A percentile compares a stretch with the other conserved stretches of the same genome.
phyloP scores from a whole-genome alignment of 1,284 basidiomycete genomes.

The Cryptococcus sp. region DNA sequence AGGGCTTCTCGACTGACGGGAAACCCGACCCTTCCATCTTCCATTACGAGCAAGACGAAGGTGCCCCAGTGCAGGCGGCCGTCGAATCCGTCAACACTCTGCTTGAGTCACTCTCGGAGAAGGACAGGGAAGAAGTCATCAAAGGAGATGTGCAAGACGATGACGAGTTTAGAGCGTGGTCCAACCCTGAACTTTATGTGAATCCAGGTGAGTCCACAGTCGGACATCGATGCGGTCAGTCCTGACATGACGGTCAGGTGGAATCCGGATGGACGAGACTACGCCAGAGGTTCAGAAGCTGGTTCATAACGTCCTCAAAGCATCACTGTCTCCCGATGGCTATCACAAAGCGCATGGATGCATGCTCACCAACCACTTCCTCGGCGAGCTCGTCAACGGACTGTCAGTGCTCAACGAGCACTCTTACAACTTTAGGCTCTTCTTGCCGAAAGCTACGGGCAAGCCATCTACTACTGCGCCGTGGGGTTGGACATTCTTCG shows the following conservation, averaged over 20 bases:
- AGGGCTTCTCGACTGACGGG: conserved; percentile 41
- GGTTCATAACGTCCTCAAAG: conserved; percentile 38
- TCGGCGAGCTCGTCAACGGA: conserved; percentile 47
- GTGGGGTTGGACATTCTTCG: conserved; percentile 50
- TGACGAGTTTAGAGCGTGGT: conserved; percentile 45
- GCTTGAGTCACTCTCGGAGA: conserved; percentile 20
- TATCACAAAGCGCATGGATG: conserved; percentile 46
- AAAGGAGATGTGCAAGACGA: conserved; percentile 38
- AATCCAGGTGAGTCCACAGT: conserved; percentile 31
- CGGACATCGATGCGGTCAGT: not conserved
- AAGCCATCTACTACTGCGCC: conserved; percentile 30
- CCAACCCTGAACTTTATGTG: conserved; percentile 48
- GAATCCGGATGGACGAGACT: conserved; percentile 49
- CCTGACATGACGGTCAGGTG: conserved; percentile 24
- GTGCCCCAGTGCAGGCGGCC: conserved; percentile 40
- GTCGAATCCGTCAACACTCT: conserved; percentile 33
- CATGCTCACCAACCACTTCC: conserved; percentile 47
- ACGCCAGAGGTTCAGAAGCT: conserved; percentile 25
- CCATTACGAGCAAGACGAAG: conserved; percentile 40
- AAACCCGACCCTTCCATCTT: conserved; percentile 32
- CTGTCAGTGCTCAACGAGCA: conserved; percentile 43
- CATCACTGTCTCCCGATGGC: conserved; percentile 37
- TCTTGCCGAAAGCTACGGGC: conserved; percentile 15
- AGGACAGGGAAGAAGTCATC: conserved; percentile 24
- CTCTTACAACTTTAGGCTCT: conserved; percentile 49